Base-by-base conservation (phyloP, 2,329 filamentous ascomycete genomes). In the Raffaelea arxii region DNA sequence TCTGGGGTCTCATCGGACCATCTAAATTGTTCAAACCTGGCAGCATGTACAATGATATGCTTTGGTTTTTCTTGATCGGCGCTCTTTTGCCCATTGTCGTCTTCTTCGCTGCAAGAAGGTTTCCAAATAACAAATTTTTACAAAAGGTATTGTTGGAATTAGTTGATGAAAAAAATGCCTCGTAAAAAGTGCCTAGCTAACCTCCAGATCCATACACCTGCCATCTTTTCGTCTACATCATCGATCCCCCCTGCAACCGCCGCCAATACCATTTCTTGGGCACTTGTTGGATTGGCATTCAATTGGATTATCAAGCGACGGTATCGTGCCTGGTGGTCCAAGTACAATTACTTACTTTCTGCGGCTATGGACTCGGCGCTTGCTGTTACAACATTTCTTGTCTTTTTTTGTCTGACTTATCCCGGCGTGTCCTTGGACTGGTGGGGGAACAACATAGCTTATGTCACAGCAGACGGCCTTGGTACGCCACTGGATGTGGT, bases 301-400 rank as follows among this genome's bases (percentile, higher is more conserved):
- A 84, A 86, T 62, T 82, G 75, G 56, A 77, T 70, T 54, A 75
- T 86, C 58, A 76, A 77, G 58, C 71, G 78, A 48, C 71, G 75
- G 49, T 82, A 74, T 62, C 75, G 72, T 3, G 82, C 78, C 23
- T 86, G 82, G 82, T 87, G 83, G 83, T 68, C 82, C 60, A 77
- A 81, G 59, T 87, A 85, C 65, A 87, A 87, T 65, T 87, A 86
- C 59, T 72, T 86, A 56, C 77, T 80, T 0, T 84, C 81, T 14
- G 82, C 82, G 0, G 83, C 79, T 2, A 65, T 87, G 37, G 83
- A 87, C 58, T 77, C 75, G 40, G 83, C 82, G 4, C 69, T 85
- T 5, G 77, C 80, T 11, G 60, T 86, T 18, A 76, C 72, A 35
- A 81, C 80, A 0, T 72, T 87, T 30, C 59, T 86, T 46, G 81